A percentile compares a stretch with the other conserved stretches of the same genome.
These are phyloP conservation scores for Pseudocercospora fuligena DNA, from an alignment of 2,329 filamentous ascomycete genomes.

Conservation along the genomic window DNA sequence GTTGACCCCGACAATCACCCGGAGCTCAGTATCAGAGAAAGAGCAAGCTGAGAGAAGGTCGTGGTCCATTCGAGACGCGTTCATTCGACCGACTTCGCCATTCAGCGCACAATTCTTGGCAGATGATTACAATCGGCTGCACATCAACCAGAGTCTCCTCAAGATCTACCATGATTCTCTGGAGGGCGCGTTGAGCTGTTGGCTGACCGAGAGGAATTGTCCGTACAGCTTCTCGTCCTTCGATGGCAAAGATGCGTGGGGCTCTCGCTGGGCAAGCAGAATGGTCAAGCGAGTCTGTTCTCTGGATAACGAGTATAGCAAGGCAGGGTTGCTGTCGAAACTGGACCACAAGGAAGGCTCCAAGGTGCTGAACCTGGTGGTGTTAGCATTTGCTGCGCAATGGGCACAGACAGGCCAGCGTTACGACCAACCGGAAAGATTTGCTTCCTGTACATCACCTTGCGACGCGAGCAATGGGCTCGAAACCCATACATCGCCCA, in stretches of 20 bases:
- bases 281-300: slow-evolving; percentile 27
- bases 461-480: background rate
- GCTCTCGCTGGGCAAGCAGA: slow-evolving; percentile 25
- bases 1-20: background rate
- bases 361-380: slow-evolving; percentile 23
- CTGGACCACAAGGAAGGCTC: slow-evolving; percentile 23
- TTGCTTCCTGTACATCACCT: background rate
- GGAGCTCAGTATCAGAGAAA: background rate
- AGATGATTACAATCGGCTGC: slow-evolving; percentile 21
- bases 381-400: slow-evolving; percentile 29
- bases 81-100: slow-evolving; percentile 19
- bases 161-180: slow-evolving; percentile 30
- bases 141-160: slow-evolving; percentile 23
- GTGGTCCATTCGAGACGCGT: slow-evolving; percentile 8
- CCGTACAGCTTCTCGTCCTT: slow-evolving; percentile 25
- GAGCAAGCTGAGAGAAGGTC: background rate
- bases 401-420: slow-evolving; percentile 21
- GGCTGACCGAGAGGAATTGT: slow-evolving; percentile 28
- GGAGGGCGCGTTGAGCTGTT: slow-evolving; percentile 28
- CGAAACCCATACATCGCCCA: background rate
- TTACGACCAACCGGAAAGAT: slow-evolving; percentile 8
- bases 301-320: slow-evolving; percentile 24
- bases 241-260: slow-evolving; percentile 25
- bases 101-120: slow-evolving; percentile 22
- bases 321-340: slow-evolving; percentile 20